Evolutionary conservation across 2,329 filamentous ascomycete genomes (phyloP), one percentile per base, ranked within the genome.

Genomic region (Aspergillus persii): DNA sequence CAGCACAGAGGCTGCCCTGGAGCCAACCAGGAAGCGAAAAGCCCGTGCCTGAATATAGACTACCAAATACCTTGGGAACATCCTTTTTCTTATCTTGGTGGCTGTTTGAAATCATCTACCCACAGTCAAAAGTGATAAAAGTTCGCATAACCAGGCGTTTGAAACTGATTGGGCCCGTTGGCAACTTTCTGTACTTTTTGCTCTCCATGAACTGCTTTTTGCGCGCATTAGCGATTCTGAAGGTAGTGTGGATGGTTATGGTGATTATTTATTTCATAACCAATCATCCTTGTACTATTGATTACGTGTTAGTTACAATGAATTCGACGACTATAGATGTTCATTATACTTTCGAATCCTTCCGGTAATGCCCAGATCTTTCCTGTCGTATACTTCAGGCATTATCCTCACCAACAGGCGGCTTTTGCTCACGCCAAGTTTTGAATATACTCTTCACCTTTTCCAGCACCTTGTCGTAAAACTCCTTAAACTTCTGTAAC

Each of bases 11-110:
- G 36, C 50, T 64, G 4, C 36, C 11, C 26, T 58, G 52, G 59
- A 54, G 18, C 57, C 60, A 53, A 36, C 26, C 53, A 23, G 36
- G n/a, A 62, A 57, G 60, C 60, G 57, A 48, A 56, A 50, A 50
- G 39, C 51, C 27, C 57, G 60, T 26, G 41, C 53, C 36, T 59
- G 53, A 27, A 36, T 15, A 23, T n/a, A 12, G 27, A 23, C 4
- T 0, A 3, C 7, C 18, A 50, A 30, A 27, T 47, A 27, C 8
- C 3, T 27, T 47, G 44, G 44, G 15, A 41, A 39, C 36, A 41
- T 41, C 36, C 36, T 36, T 4, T 36, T 12, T 36, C 11, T 9
- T 11, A 41, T n/a, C 4, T 41, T 41, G 36, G 36, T n/a, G 36
- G 36, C 36, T 41, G 5, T 41, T 41, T 41, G 36, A n/a, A 5